These are phyloP conservation scores for Leishmania tarentolae DNA, from an alignment of 208 protist species.

Conservation along the genomic window DNA sequence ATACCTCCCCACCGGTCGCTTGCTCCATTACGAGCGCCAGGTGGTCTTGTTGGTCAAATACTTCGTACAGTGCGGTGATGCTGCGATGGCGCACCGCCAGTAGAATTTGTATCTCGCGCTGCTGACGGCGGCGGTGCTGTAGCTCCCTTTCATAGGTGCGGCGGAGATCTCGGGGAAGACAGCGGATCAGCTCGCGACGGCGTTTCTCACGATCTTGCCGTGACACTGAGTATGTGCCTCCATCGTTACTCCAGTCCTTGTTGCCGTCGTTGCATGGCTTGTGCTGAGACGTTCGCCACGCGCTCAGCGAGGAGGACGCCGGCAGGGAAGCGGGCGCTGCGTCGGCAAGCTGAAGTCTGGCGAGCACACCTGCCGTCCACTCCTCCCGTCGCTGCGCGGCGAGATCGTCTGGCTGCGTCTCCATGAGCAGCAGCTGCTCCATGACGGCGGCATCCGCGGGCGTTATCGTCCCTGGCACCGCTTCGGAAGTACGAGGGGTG, in stretches of 20 bases:
- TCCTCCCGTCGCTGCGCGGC: constrained; percentile 30
- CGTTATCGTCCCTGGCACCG: not conserved
- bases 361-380: constrained; percentile 12
- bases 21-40: constrained; percentile 80
- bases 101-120: constrained; percentile 79
- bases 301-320: constrained; percentile 9
- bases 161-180: constrained; percentile 33
- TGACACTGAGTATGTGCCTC: not conserved
- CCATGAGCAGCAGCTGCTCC: constrained; percentile 38
- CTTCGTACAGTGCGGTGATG: constrained; percentile 63
- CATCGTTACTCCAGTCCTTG: not conserved
- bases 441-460: constrained; percentile 25
- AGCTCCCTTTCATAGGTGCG: constrained; percentile 47
- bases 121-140: constrained; percentile 48
- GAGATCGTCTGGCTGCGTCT: constrained; percentile 49
- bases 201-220: constrained; percentile 22
- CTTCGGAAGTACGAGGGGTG: not conserved
- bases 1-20: constrained; percentile 65
- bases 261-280: not conserved
- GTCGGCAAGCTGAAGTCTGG: constrained; percentile 21
- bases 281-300: not conserved
- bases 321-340: constrained; percentile 3
- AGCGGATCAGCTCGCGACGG: constrained; percentile 30
- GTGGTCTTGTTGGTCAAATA: constrained; percentile 54
- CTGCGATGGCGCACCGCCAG: constrained; percentile 60